A percentile compares a stretch with the other conserved stretches of the same genome.
Evolutionary conservation across 2,329 filamentous ascomycete species (phyloP).

Genomic region (Dactylonectria estremocensis): DNA sequence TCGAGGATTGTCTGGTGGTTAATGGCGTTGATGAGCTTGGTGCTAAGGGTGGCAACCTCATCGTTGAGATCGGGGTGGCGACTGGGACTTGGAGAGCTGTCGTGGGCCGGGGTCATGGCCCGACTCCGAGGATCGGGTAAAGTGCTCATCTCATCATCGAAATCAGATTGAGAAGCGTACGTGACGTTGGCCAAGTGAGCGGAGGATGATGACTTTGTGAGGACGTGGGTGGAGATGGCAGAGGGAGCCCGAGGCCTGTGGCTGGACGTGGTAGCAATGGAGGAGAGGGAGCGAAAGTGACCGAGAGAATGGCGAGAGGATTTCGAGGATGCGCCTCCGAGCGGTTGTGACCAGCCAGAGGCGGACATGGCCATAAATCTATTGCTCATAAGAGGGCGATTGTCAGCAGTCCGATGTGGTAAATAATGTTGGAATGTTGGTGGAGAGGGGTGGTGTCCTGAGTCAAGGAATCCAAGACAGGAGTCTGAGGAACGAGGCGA

Average conservation of each 20-base stretch:
- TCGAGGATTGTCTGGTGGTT: conserved; percentile 95
- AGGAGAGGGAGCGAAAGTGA: conserved; percentile 69
- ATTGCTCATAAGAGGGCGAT: conserved; percentile 35
- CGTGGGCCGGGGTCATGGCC: conserved; percentile 62
- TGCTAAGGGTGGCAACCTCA: conserved; percentile 92
- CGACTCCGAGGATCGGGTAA: conserved; percentile 76
- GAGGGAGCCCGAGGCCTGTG: conserved; percentile 57
- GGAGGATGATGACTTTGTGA: conserved; percentile 57
- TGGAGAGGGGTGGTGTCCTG: conserved; percentile 30
- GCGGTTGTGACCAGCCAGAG: conserved; percentile 66
- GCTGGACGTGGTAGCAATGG: conserved; percentile 61
- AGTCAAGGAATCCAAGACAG: conserved; percentile 37
- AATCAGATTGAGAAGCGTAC: conserved; percentile 59
- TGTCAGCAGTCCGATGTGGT: conserved; percentile 29
- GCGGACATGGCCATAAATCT: conserved; percentile 66
- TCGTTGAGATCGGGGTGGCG: conserved; percentile 72
- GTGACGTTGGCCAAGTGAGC: conserved; percentile 56
- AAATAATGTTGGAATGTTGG: conserved; percentile 10
- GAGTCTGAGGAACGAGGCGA: conserved; percentile 22
- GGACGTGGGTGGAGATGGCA: conserved; percentile 53
- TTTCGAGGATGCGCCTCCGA: conserved; percentile 42
- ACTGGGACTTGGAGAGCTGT: conserved; percentile 51
- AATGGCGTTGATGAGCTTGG: conserved; percentile 97
- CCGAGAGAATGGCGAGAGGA: conserved; percentile 57
- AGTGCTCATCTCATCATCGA: conserved; percentile 77